Conservation (phyloP, 805 yeast species). For the Candida bentonensis region DNA sequence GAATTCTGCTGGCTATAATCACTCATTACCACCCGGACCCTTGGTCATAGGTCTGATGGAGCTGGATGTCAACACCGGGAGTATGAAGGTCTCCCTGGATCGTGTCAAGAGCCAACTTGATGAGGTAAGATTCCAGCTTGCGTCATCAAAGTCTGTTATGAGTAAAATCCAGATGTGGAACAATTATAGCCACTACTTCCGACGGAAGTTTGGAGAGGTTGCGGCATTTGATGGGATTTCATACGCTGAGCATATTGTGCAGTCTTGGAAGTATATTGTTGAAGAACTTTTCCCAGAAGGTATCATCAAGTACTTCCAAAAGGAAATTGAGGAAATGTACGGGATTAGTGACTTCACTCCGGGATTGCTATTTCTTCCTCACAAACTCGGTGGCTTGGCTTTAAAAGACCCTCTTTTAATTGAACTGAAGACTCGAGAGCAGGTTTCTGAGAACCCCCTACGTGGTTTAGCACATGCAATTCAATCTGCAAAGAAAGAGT, state of each 20-base stretch:
- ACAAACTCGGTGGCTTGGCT: slow-evolving; percentile 3
- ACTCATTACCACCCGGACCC: background rate
- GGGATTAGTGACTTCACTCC: background rate
- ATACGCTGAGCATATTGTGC: background rate
- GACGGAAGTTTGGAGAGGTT: background rate
- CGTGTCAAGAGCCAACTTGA: background rate
- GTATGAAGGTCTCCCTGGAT: background rate
- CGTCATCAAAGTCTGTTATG: background rate
- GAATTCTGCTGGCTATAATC: background rate
- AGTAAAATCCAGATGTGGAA: slow-evolving; percentile 1
- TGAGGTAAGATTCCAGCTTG: slow-evolving; percentile 2
- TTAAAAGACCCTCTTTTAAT: slow-evolving; percentile 1
- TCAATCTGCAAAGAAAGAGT: background rate
- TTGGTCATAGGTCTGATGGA: background rate
- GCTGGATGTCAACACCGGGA: background rate
- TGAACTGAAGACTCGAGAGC: too few relatives aligned
- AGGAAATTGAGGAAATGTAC: background rate
- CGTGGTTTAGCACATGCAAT: too few relatives aligned
- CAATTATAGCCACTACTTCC: background rate
- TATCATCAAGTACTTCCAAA: background rate
- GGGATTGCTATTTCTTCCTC: slow-evolving; percentile 2
- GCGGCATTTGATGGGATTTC: background rate
- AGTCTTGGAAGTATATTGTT: background rate
- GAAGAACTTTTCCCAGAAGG: background rate
- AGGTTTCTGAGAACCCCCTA: too few relatives aligned